Evolutionary conservation across 2,329 filamentous ascomycete genomes (phyloP).

Genomic region (Aspergillus ibericus): DNA sequence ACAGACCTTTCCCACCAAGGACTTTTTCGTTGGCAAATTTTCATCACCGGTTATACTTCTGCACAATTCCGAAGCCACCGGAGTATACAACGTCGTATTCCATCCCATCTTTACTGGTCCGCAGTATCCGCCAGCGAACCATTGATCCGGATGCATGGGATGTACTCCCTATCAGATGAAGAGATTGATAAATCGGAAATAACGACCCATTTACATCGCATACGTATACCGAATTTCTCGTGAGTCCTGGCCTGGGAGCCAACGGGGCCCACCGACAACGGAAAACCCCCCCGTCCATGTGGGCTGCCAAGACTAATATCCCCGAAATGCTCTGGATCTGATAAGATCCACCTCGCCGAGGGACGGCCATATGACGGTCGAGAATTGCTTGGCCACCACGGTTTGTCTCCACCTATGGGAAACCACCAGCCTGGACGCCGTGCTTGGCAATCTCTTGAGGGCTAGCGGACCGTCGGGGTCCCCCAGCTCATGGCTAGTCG

Average conservation of each 20-base stretch:
- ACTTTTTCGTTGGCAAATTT: not conserved
- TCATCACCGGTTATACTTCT: not conserved
- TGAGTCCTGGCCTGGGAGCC: not conserved
- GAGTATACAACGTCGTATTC: not conserved
- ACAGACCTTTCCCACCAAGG: not conserved
- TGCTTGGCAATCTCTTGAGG: not conserved
- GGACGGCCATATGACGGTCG: not conserved
- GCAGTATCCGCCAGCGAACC: not conserved
- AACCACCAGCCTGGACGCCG: not conserved
- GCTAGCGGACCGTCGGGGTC: not conserved
- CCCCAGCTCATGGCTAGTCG: not conserved
- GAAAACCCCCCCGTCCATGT: not conserved
- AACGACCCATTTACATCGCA: not conserved
- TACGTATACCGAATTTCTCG: not conserved
- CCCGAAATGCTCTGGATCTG: not conserved
- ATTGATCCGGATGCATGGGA: conserved; percentile 30
- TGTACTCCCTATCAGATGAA: conserved; percentile 37
- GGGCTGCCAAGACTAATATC: not conserved
- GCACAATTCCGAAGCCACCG: not conserved
- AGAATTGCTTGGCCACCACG: not conserved
- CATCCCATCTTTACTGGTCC: not conserved
- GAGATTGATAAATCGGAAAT: conserved; percentile 45
- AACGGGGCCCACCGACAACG: not conserved
- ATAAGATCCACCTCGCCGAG: not conserved
- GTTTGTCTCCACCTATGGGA: not conserved